Conservation (phyloP, 345 rosid genomes). For the Eucalyptus erythrocorys region DNA sequence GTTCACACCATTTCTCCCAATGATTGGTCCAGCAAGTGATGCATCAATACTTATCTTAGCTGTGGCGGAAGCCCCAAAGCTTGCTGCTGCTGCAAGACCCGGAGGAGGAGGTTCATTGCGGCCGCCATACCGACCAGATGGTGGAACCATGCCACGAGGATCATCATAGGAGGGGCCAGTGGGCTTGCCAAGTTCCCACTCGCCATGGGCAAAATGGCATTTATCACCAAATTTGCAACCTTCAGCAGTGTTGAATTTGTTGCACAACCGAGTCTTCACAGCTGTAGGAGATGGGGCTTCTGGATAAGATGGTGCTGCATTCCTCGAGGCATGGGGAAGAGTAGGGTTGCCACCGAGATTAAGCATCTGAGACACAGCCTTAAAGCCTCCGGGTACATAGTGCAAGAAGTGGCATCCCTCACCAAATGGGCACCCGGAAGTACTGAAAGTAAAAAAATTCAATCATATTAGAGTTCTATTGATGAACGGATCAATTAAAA, state of each 20-base stretch:
- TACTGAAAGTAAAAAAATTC: conserved; percentile 33
- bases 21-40: conserved; percentile 88
- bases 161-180: conserved; percentile 42
- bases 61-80: conserved; percentile 89
- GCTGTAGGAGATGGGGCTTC: conserved; percentile 50
- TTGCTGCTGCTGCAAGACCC: conserved; percentile 56
- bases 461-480: background rate
- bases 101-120: conserved; percentile 31
- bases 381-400: conserved; percentile 92
- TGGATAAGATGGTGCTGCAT: conserved; percentile 34
- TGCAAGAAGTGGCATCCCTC: conserved; percentile 97
- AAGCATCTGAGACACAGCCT: conserved; percentile 71
- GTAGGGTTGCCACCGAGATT: conserved; percentile 39
- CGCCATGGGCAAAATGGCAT: conserved; percentile 82
- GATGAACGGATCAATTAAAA: background rate
- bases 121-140: conserved; percentile 34
- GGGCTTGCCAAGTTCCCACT: conserved; percentile 70
- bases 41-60: conserved; percentile 90
- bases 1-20: conserved; percentile 89
- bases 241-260: conserved; percentile 57
- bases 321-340: conserved; percentile 46
- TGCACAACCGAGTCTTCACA: conserved; percentile 56
- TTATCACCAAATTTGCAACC: conserved; percentile 85
- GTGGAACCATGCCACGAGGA: conserved; percentile 35
- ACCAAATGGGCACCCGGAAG: conserved; percentile 96